These are phyloP conservation scores for Vanderwaltozyma yarrowii DNA, from an alignment of 805 yeast species.

Conservation along the genomic window DNA sequence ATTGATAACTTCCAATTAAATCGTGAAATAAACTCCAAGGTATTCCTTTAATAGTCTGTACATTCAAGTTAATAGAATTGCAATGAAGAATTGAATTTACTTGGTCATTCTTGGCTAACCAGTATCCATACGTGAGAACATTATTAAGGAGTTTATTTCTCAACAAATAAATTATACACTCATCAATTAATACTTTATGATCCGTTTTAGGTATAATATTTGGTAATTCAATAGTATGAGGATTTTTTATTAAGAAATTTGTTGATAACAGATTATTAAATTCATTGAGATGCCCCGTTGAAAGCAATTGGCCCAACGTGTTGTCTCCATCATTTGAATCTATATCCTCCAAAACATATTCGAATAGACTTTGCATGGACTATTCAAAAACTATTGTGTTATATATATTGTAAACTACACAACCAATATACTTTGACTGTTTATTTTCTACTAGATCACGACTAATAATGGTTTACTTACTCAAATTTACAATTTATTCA, in stretches of 20 bases:
- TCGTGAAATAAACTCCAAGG: conserved; percentile 35
- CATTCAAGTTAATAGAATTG: conserved; percentile 30
- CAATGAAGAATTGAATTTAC: conserved; percentile 26
- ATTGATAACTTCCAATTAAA: conserved; percentile 32
- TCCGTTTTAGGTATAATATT: background rate
- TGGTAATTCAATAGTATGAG: conserved; percentile 4
- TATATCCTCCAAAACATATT: conserved; percentile 5
- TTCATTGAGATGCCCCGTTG: conserved; percentile 7
- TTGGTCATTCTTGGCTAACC: conserved; percentile 23
- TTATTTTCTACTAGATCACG: too few species aligned
- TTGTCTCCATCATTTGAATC: background rate
- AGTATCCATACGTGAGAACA: conserved; percentile 36
- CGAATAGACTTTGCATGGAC: conserved; percentile 8
- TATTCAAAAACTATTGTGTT: too few species aligned
- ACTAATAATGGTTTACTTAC: too few species aligned
- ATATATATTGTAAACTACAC: too few species aligned
- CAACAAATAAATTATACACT: conserved; percentile 29
- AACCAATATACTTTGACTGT: too few species aligned
- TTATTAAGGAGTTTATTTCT: conserved; percentile 25
- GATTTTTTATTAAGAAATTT: conserved; percentile 8
- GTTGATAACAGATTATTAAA: conserved; percentile 4
- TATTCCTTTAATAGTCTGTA: conserved; percentile 32
- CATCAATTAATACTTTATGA: conserved; percentile 33
- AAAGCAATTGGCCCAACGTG: background rate
- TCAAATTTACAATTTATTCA: too few species aligned